Evolutionary conservation across 2,329 filamentous ascomycete genomes (phyloP), one percentile per base, ranked within the genome.

Genomic region (Raffaelea ambrosiae): DNA sequence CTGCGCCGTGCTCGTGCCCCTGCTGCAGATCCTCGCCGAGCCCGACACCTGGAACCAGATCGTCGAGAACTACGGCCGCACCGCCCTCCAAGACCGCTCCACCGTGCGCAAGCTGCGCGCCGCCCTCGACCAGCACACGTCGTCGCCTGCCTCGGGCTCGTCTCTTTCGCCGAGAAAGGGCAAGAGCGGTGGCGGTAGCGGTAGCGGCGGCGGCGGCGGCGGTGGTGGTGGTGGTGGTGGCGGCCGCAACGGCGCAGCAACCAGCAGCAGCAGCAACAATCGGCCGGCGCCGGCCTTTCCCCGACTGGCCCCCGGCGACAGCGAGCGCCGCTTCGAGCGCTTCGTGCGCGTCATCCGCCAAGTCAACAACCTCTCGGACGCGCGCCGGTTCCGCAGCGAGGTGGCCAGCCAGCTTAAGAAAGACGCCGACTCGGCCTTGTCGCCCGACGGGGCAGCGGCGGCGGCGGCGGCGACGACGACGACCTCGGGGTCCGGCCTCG

Each of bases 31-130:
- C 52, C 70, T 98, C 18, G 80, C 87, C 5, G 91, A 98, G 57
- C 90, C 94, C 1, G 94, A 98, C 67, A 95, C 86, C 9, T 98
- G 91, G 91, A 97, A 98, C 59, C 90, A 96, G 63, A 66, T 95
- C 51, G 88, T 97, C 75, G 91, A 97, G 65, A 90, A 84, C 48
- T 88, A 84, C 65, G 86, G 89, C 18, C 83, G 87, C 44, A 84
- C 85, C 22, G 84, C 95, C 70, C 74, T 98, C 39, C 93, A 97
- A 64, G 94, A 98, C 63, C 81, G 94, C 35, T 97, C 95, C 53
- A 96, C 90, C 0, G 91, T 98, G 36, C 83, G 87, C 48, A 95
- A 89, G 63, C 77, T 98, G 47, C 83, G 93, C 48, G 91, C 89
- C 36, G 93, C 91, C 9, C 71, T 98, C 44, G 93, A 98, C 64